Evolutionary conservation across 495 filamentous ascomycete genomes (phyloP), one percentile per base, ranked within the genome.

Genomic region (Penicillium atrosanguineum): DNA sequence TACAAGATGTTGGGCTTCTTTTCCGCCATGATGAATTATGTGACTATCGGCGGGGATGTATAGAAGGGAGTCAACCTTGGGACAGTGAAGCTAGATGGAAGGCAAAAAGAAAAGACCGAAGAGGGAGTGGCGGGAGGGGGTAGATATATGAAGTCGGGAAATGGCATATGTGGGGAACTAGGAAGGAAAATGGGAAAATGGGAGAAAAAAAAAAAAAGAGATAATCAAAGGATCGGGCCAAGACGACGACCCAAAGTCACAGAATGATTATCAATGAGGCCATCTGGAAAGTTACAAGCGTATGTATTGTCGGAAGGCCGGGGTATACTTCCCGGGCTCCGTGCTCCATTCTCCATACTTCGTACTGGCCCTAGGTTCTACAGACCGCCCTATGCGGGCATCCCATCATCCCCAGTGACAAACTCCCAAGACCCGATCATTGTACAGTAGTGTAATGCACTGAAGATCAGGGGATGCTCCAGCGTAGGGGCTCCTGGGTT

Each of bases 1-100:
- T 88, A 89, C 45, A 91, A 79, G 57, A 91, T 87, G 69, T 91
- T 91, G 37, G 86, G 87, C 65, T 78, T 82, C 48, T 73, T 71
- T 28, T 62, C 57, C 45, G 68, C 66, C 74, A 77, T 76, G 68
- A 51, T 68, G 59, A 43, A 88, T 78, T 39, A 9, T 41, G 25
- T n/a, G 36, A 20, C 20, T 37, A 21, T 26, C 20, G 26, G 16
- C 26, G 39, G 34, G 19, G 49, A 41, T 20, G 25, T 34, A 23
- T 7, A 23, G 2, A 25, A 18, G 16, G 34, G 31, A 45, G 12
- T n/a, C 37, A 40, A 43, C 38, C 16, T 39, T 34, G 26, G 16
- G 41, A 53, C 43, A 42, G 47, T 41, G 48, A 26, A 8, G 37
- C 6, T 4, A 7, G 23, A 29, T 44, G 42, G 20, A 15, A 23